phyloP scores from a whole-genome alignment of 306 rosid genomes.

The Citrullus colocynthis region DNA sequence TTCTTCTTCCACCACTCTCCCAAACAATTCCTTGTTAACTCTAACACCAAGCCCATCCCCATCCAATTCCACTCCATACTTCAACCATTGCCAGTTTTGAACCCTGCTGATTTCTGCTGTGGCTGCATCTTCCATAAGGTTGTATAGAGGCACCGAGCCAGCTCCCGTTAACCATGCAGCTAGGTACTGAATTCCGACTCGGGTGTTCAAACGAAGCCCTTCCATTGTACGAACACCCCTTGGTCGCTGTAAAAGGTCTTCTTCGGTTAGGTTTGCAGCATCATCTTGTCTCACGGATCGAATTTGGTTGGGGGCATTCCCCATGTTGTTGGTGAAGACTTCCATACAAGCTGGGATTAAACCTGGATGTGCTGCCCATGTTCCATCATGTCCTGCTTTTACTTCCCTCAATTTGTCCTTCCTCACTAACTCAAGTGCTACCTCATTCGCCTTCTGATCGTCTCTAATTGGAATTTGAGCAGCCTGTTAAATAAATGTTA shows the following conservation, averaged over 20 bases:
- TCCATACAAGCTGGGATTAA: slow-evolving; percentile 62
- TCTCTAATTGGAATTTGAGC: slow-evolving; percentile 78
- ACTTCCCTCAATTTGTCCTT: slow-evolving; percentile 86
- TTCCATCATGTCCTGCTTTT: slow-evolving; percentile 86
- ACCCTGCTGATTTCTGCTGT: slow-evolving; percentile 95
- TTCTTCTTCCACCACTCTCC: slow-evolving; percentile 80
- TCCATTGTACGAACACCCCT: slow-evolving; percentile 57
- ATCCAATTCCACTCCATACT: slow-evolving; percentile 60
- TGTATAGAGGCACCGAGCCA: slow-evolving; percentile 85
- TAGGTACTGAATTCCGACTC: slow-evolving; percentile 84
- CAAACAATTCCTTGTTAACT: slow-evolving; percentile 54
- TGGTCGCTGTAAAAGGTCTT: slow-evolving; percentile 65
- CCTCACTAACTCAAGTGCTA: slow-evolving; percentile 61
- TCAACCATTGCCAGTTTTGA: slow-evolving; percentile 95
- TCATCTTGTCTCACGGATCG: slow-evolving; percentile 36
- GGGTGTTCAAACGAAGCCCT: slow-evolving; percentile 69
- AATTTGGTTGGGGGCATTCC: slow-evolving; percentile 47
- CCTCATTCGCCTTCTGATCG: slow-evolving; percentile 68
- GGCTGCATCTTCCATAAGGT: slow-evolving; percentile 97
- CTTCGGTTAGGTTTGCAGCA: slow-evolving; percentile 37
- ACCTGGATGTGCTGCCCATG: slow-evolving; percentile 98
- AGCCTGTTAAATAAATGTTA: slow-evolving; percentile 33
- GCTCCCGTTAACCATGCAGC: slow-evolving; percentile 85
- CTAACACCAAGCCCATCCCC: slow-evolving; percentile 67
- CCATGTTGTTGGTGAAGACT: slow-evolving; percentile 49